These are phyloP conservation scores for Beauveria brongniartii DNA, from an alignment of 2,329 filamentous ascomycete genomes.

Conservation along the genomic window DNA sequence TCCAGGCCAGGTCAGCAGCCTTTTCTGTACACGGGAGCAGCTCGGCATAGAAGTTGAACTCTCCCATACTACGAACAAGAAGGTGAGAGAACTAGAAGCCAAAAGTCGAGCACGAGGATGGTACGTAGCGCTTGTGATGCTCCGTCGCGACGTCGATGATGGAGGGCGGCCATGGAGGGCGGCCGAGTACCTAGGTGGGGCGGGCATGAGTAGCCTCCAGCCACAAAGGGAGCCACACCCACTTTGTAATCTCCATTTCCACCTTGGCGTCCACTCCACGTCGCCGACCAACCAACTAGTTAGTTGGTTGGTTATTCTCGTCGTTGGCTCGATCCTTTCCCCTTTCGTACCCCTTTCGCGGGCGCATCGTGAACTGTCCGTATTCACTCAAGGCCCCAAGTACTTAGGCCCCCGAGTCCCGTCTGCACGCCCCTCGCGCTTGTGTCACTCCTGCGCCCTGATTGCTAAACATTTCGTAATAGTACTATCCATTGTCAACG, in stretches of 20 bases:
- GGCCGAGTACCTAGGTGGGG: no score
- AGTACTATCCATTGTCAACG: no score
- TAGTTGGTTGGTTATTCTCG: background rate
- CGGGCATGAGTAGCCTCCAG: no score
- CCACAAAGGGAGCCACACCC: no score
- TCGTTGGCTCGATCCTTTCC: background rate
- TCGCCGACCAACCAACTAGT: no score
- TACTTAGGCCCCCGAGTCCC: background rate
- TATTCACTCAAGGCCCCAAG: background rate
- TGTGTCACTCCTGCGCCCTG: background rate
- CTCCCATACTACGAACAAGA: conserved; percentile 66
- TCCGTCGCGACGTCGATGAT: background rate
- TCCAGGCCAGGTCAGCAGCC: conserved; percentile 66
- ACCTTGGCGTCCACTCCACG: no score
- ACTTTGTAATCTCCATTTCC: no score
- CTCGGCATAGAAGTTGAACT: conserved; percentile 76
- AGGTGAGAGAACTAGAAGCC: conserved; percentile 62
- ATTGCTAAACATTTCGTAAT: background rate
- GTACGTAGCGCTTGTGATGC: conserved; percentile 30
- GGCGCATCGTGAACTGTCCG: background rate
- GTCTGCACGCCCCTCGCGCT: background rate
- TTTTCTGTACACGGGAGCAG: conserved; percentile 84
- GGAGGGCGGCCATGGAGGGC: no score
- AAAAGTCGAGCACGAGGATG: conserved; percentile 63
- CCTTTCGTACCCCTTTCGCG: background rate